Conservation (phyloP, 140 eudicot species). For the Anethum foeniculum region DNA sequence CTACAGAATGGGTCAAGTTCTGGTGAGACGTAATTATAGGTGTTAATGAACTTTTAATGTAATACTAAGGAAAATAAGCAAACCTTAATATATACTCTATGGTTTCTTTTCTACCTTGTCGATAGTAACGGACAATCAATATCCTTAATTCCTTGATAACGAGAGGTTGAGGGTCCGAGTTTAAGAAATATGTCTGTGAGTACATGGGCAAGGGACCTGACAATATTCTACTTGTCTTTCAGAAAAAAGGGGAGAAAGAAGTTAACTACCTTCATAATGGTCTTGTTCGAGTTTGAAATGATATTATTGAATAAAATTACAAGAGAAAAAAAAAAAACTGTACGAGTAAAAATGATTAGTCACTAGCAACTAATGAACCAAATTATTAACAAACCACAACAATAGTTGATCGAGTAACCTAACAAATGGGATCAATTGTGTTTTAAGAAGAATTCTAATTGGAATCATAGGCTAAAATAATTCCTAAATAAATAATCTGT, state of each 20-base stretch:
- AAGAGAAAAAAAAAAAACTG: too few species aligned
- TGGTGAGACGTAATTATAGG: not conserved
- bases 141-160: not conserved
- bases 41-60: not conserved
- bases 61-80: not conserved
- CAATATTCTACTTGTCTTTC: not conserved
- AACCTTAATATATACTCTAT: not conserved
- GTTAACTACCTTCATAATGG: not conserved
- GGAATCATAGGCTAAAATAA: not conserved
- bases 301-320: not conserved
- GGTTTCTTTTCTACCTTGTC: not conserved
- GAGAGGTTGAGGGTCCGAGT: not conserved
- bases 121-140: not conserved
- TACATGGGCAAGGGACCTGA: not conserved
- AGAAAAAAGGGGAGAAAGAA: not conserved
- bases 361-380: not conserved
- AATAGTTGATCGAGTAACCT: not conserved
- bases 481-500: not conserved
- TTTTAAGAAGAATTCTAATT: not conserved
- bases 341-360: not conserved
- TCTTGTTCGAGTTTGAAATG: not conserved
- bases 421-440: not conserved
- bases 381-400: not conserved
- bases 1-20: slow-evolving; percentile 1
- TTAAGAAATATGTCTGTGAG: not conserved